These are phyloP conservation scores for Saccharomycopsis schoenii DNA, from an alignment of 805 yeast species.

Conservation along the genomic window DNA sequence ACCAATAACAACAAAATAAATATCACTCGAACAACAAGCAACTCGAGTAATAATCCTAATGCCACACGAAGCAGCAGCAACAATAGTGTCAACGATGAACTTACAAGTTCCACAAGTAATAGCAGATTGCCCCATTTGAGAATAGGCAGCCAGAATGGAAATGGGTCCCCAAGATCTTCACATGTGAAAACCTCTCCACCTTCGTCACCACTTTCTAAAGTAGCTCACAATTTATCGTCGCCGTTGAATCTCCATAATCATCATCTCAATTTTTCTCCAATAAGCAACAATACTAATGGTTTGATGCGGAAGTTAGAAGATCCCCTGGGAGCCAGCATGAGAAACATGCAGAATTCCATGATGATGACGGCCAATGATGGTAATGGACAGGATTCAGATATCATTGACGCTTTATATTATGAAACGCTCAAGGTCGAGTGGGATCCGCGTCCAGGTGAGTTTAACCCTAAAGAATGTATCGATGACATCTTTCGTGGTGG, in stretches of 20 bases:
- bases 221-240: not conserved
- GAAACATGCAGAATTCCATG: slow-evolving; percentile 44
- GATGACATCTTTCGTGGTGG: slow-evolving; percentile 69
- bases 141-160: not conserved
- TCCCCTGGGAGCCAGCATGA: slow-evolving; percentile 10
- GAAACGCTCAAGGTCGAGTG: slow-evolving; percentile 50
- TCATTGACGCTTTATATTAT: slow-evolving; percentile 33
- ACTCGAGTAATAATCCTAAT: not conserved
- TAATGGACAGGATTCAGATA: not conserved
- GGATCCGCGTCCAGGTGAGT: slow-evolving; percentile 49
- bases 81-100: not conserved
- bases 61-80: not conserved
- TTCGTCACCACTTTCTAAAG: not conserved
- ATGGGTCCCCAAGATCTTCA: not conserved
- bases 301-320: not conserved
- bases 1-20: too few species aligned
- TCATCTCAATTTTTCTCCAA: not conserved
- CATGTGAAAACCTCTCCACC: not conserved
- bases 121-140: not conserved
- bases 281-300: not conserved
- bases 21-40: not conserved
- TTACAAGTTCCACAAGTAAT: not conserved
- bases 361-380: slow-evolving; percentile 3
- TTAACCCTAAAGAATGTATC: slow-evolving; percentile 60
- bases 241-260: not conserved